A percentile compares a stretch with the other conserved stretches of the same genome.
Evolutionary conservation across 75 land plant species (phyloP).

Genomic region (Selaginella tamariscina): DNA sequence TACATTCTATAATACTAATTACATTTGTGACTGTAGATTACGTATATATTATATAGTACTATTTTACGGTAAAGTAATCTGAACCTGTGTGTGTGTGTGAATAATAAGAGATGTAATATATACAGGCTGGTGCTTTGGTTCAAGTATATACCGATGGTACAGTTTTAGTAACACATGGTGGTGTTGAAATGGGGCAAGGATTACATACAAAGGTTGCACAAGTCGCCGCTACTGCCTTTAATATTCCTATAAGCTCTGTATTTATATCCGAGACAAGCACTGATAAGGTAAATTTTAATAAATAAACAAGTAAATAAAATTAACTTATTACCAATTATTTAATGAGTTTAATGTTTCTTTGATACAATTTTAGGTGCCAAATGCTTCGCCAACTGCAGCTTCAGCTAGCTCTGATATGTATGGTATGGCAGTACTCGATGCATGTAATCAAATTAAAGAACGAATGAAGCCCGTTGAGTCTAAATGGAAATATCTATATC

Average conservation of each 20-base stretch:
- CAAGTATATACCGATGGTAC: conserved; percentile 97
- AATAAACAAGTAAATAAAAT: no score
- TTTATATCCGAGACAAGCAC: conserved; percentile 97
- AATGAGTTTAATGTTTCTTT: not conserved
- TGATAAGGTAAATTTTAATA: conserved; percentile 83
- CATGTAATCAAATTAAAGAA: conserved; percentile 88
- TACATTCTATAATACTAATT: no score
- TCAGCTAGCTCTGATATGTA: conserved; percentile 97
- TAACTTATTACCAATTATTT: not conserved
- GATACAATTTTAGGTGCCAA: conserved; percentile 65
- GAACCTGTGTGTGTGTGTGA: no score
- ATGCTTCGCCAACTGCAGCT: conserved; percentile 96
- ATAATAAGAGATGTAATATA: not conserved
- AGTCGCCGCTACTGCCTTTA: conserved; percentile 76
- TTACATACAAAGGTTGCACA: conserved; percentile 94
- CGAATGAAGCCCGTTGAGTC: conserved; percentile 63
- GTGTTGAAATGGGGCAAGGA: conserved; percentile 99
- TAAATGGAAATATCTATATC: not conserved
- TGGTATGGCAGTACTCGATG: conserved; percentile 90
- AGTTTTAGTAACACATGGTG: conserved; percentile 93
- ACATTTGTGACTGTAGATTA: no score
- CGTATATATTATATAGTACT: no score
- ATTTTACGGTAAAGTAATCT: not conserved
- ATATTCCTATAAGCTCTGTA: conserved; percentile 68
- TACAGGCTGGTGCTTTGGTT: conserved; percentile 93